A percentile compares a stretch with the other conserved stretches of the same genome.
Evolutionary conservation across 148 eudicot species (phyloP).

Genomic region (Mesembryanthemum crystallinum): DNA sequence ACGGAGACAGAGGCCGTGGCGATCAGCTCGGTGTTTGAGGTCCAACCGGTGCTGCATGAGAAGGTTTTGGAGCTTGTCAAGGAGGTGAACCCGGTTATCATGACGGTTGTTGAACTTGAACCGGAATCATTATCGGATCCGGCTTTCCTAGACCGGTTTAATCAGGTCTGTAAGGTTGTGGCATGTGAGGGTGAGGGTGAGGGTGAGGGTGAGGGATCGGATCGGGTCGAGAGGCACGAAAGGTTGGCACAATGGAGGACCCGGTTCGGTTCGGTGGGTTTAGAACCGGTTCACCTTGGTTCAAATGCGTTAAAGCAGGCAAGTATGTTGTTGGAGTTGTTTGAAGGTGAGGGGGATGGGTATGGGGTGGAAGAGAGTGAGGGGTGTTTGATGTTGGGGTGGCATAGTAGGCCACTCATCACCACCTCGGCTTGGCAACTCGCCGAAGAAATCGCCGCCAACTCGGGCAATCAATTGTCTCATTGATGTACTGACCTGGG

Average conservation of each 20-base stretch:
- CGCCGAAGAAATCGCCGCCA: constrained; percentile 4
- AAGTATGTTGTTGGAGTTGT: constrained; percentile 60
- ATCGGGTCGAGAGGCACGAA: constrained; percentile 87
- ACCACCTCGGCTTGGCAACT: constrained; percentile 95
- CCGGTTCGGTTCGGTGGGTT: constrained; percentile 57
- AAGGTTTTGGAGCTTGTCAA: constrained; percentile 55
- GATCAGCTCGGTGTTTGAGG: constrained; percentile 77
- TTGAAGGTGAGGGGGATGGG: constrained; percentile 81
- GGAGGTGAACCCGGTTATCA: constrained; percentile 68
- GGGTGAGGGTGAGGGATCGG: no score
- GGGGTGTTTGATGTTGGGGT: constrained; percentile 80
- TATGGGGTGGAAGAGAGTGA: constrained; percentile 80
- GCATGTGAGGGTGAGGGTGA: constrained; percentile 97
- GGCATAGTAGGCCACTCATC: constrained; percentile 92
- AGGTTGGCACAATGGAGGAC: constrained; percentile 63
- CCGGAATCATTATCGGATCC: constrained; percentile 67
- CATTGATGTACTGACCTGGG: constrained; percentile 31
- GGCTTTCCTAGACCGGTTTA: constrained; percentile 72
- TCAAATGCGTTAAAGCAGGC: constrained; percentile 89
- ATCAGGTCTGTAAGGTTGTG: constrained; percentile 90
- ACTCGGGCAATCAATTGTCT: background rate
- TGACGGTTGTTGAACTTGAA: constrained; percentile 78
- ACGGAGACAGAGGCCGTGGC: constrained; percentile 52
- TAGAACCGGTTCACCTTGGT: constrained; percentile 69
- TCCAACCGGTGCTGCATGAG: constrained; percentile 64